Percentiles rank a stretch among this genome's conserved stretches.
phyloP scores from a whole-genome alignment of 257 asterid genomes.

The Orobanche coerulescens region DNA sequence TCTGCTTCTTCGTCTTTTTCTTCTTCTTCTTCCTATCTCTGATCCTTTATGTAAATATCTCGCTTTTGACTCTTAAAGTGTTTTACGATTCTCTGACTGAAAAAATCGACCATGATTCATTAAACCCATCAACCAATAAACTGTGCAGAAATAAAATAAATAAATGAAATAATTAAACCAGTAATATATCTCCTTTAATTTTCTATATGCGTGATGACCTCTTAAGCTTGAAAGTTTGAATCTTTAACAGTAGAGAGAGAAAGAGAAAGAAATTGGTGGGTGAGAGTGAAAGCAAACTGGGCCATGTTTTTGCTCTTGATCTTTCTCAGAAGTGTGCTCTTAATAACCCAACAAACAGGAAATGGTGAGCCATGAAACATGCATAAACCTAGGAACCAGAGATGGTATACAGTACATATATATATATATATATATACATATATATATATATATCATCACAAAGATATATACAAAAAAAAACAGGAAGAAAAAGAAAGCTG shows the following conservation, averaged over 20 bases:
- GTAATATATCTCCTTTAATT: constrained; percentile 12
- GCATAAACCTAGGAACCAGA: too few relatives aligned
- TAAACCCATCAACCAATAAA: constrained; percentile 17
- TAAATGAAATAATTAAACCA: not conserved
- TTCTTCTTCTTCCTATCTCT: constrained; percentile 10
- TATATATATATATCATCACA: too few relatives aligned
- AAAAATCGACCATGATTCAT: constrained; percentile 19
- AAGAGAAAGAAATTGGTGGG: constrained; percentile 4
- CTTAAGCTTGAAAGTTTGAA: constrained; percentile 26
- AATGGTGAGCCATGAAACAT: constrained; percentile 14
- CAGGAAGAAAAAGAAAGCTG: too few relatives aligned
- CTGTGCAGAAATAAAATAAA: not conserved
- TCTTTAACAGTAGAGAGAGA: constrained; percentile 30
- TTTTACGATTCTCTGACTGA: not conserved
- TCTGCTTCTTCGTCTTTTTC: not conserved
- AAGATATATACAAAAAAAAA: too few relatives aligned
- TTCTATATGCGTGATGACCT: constrained; percentile 24
- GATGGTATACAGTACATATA: too few relatives aligned
- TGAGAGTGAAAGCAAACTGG: constrained; percentile 14
- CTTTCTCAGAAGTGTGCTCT: constrained; percentile 27
- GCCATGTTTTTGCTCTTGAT: constrained; percentile 10
- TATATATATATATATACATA: too few relatives aligned
- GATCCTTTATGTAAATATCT: too few relatives aligned
- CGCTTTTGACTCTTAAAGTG: too few relatives aligned
- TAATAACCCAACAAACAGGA: constrained; percentile 38